Evolutionary conservation across 352 stramenopile genomes (phyloP).

Genomic region (Globisporangium camurandrum): DNA sequence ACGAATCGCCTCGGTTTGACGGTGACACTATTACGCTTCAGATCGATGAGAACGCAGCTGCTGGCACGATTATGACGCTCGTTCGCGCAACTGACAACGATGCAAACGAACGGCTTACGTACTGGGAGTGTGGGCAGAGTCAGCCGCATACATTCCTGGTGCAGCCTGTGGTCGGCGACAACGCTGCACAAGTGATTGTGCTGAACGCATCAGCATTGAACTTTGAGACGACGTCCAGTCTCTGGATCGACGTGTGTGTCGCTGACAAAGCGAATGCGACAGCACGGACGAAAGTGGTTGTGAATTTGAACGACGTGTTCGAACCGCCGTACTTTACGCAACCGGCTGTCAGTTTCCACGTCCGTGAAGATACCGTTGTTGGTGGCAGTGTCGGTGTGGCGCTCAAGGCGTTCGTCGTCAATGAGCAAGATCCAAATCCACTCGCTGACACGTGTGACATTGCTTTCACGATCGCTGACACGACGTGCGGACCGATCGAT

Average conservation of each 20-base stretch:
- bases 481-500: background rate
- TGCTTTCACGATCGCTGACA: background rate
- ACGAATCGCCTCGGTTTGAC: constrained; percentile 20
- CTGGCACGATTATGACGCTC: constrained; percentile 10
- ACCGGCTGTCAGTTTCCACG: constrained; percentile 16
- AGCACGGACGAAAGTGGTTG: constrained; percentile 12
- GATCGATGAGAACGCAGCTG: constrained; percentile 4
- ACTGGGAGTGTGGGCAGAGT: constrained; percentile 43
- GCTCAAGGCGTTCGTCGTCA: background rate
- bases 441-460: constrained; percentile 1
- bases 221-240: constrained; percentile 22
- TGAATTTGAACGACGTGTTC: constrained; percentile 39
- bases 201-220: constrained; percentile 26
- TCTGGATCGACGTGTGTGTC: constrained; percentile 48
- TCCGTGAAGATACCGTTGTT: constrained; percentile 20
- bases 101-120: constrained; percentile 21
- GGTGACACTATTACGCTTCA: background rate
- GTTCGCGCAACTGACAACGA: constrained; percentile 32
- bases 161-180: constrained; percentile 6
- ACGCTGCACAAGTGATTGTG: constrained; percentile 21
- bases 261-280: constrained; percentile 26
- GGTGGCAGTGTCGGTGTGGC: constrained; percentile 8
- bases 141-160: constrained; percentile 23
- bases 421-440: constrained; percentile 12
- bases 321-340: constrained; percentile 34